phyloP scores from a whole-genome alignment of 2,329 filamentous ascomycete species.

The Rhexocercosporidium sp. region DNA sequence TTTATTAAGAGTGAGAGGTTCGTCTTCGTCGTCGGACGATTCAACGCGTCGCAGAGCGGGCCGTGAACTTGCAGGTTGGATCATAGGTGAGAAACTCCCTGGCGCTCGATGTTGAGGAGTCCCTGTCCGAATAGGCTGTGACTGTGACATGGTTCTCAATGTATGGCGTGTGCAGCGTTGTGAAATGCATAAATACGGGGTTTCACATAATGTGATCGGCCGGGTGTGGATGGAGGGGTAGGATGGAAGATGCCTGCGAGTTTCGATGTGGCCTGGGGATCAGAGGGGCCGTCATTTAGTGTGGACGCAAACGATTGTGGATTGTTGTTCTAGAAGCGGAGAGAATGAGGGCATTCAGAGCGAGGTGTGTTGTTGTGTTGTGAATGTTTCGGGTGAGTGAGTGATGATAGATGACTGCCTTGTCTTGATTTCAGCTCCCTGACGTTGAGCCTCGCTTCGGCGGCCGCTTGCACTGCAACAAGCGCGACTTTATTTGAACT shows the following conservation, averaged over 20 bases:
- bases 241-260: background rate
- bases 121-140: conserved; percentile 27
- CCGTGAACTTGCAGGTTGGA: conserved; percentile 44
- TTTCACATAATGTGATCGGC: conserved; percentile 33
- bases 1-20: conserved; percentile 53
- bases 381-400: background rate
- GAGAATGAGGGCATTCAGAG: background rate
- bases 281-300: too few species aligned
- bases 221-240: conserved; percentile 1
- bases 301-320: too few species aligned
- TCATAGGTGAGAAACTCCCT: conserved; percentile 41
- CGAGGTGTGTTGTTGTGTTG: background rate
- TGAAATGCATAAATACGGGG: conserved; percentile 31
- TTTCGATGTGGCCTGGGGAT: background rate
- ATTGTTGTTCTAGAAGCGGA: background rate
- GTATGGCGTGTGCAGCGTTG: conserved; percentile 16
- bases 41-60: conserved; percentile 51
- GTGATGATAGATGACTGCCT: background rate
- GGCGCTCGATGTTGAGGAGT: conserved; percentile 33
- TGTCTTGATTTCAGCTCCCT: background rate
- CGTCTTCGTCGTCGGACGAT: conserved; percentile 52
- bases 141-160: conserved; percentile 32
- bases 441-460: background rate
- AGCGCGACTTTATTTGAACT: conserved; percentile 3
- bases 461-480: background rate